A percentile compares a stretch with the other conserved stretches of the same genome.
phyloP scores from a whole-genome alignment of 352 stramenopile genomes.

The Phytophthora rubi region DNA sequence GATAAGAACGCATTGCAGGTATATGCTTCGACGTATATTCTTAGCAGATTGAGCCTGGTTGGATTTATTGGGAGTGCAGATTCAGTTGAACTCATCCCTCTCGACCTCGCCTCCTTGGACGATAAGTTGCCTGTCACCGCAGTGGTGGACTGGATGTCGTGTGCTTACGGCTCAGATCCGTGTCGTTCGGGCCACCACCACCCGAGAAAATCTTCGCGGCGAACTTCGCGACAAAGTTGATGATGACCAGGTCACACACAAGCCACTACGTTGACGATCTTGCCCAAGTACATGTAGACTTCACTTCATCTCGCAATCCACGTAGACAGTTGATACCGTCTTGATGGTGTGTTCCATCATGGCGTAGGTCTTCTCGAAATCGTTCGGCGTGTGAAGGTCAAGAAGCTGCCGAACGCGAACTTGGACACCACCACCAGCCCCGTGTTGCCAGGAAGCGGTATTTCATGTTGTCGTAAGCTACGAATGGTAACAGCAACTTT shows the following conservation, averaged over 20 bases:
- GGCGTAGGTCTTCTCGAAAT: constrained; percentile 51
- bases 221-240: constrained; percentile 10
- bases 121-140: background rate
- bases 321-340: constrained; percentile 62
- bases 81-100: background rate
- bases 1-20: constrained; percentile 21
- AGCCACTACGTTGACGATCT: constrained; percentile 43
- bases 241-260: constrained; percentile 58
- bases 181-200: constrained; percentile 30
- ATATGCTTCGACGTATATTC: constrained; percentile 16
- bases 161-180: constrained; percentile 42
- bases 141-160: background rate
- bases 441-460: constrained; percentile 57
- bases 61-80: constrained; percentile 2
- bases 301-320: constrained; percentile 39
- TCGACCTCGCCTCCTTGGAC: background rate
- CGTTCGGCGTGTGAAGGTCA: constrained; percentile 48
- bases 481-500: too few relatives aligned
- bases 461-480: constrained; percentile 37
- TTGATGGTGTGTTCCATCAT: constrained; percentile 57
- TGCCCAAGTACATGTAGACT: constrained; percentile 45
- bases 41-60: constrained; percentile 4
- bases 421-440: constrained; percentile 55
- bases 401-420: constrained; percentile 54
- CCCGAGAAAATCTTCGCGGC: constrained; percentile 8